Conservation (phyloP, 202 grass and related monocot species). For the Carex arenaria region DNA sequence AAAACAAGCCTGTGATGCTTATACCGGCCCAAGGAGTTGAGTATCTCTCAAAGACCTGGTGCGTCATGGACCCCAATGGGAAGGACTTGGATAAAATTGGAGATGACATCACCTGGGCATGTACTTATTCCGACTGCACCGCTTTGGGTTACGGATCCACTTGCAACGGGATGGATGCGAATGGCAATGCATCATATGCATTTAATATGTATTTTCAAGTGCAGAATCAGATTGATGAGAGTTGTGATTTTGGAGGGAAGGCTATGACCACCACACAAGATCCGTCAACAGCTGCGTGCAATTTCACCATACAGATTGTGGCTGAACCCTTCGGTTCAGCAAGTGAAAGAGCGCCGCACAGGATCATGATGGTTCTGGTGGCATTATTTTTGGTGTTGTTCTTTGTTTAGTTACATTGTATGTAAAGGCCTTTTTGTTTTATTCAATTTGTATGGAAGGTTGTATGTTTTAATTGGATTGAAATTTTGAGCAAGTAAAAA, state of each 20-base stretch:
- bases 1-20: constrained; percentile 44
- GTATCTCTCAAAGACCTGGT: constrained; percentile 66
- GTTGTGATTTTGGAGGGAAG: constrained; percentile 64
- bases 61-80: constrained; percentile 59
- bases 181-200: constrained; percentile 79
- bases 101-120: constrained; percentile 74
- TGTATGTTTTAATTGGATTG: not conserved
- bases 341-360: not conserved
- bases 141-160: constrained; percentile 62
- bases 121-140: constrained; percentile 86
- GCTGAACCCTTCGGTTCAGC: constrained; percentile 22
- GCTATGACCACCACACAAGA: constrained; percentile 55
- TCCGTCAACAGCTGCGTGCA: constrained; percentile 68
- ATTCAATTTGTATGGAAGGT: constrained; percentile 3
- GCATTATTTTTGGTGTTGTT: constrained; percentile 2
- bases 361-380: not conserved
- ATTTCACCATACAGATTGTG: constrained; percentile 81
- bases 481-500: constrained; percentile 6
- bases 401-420: constrained; percentile 8
- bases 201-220: constrained; percentile 92
- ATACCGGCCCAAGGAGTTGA: constrained; percentile 50
- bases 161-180: constrained; percentile 73
- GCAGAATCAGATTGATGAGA: constrained; percentile 52
- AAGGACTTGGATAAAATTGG: constrained; percentile 46
- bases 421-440: constrained; percentile 8